Percentiles rank a stretch among this genome's conserved stretches.
phyloP scores from a whole-genome alignment of 331 rosid genomes.

The Rosa hybrid region DNA sequence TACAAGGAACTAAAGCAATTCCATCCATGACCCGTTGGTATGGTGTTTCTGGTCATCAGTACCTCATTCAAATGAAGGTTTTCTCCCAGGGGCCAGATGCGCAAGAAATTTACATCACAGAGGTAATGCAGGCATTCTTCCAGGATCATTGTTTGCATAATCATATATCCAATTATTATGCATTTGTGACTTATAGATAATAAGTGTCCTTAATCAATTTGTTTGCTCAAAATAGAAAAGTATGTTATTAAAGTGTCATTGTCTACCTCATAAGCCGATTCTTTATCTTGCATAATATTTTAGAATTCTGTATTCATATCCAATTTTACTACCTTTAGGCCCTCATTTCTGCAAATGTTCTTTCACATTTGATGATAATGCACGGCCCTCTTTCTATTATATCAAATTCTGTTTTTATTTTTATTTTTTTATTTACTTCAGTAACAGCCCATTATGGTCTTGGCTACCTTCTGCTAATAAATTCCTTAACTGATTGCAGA shows the following conservation, averaged over 20 bases:
- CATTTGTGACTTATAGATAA: background rate
- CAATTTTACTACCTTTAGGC: background rate
- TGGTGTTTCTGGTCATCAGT: constrained; percentile 74
- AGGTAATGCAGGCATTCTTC: constrained; percentile 45
- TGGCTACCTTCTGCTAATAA: constrained; percentile 32
- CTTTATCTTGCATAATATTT: background rate
- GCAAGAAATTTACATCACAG: constrained; percentile 81
- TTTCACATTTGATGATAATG: constrained; percentile 10
- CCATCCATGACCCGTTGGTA: constrained; percentile 60
- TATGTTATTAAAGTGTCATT: background rate
- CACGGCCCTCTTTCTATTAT: background rate
- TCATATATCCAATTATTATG: background rate
- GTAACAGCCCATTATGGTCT: constrained; percentile 26
- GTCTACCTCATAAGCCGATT: background rate
- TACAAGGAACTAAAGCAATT: constrained; percentile 52
- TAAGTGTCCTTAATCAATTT: background rate
- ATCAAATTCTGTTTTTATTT: background rate
- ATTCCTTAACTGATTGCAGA: constrained; percentile 55
- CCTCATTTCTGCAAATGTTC: background rate
- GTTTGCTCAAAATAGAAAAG: background rate
- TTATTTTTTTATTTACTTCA: background rate
- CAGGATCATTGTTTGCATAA: background rate
- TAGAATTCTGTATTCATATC: background rate
- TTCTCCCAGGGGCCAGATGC: constrained; percentile 66
- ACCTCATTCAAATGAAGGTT: constrained; percentile 80